A percentile compares a stretch with the other conserved stretches of the same genome.
These are phyloP conservation scores for Magnolia sinica DNA, from an alignment of 164 flowering plant species.

Conservation along the genomic window DNA sequence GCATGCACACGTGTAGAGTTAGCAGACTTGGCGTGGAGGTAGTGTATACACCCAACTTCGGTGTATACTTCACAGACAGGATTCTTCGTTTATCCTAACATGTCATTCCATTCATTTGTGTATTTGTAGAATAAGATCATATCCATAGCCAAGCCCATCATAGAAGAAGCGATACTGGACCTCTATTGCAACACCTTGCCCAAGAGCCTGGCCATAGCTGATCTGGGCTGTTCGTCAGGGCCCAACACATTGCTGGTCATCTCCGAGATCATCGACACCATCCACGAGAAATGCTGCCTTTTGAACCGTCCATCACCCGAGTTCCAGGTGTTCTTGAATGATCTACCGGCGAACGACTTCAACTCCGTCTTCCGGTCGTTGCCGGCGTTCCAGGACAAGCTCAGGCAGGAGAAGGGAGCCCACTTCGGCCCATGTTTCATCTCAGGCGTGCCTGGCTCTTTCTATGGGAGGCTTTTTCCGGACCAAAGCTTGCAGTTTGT, in stretches of 20 bases:
- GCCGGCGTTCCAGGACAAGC: constrained; percentile 24
- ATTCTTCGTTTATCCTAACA: too few relatives aligned
- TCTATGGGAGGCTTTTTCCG: constrained; percentile 59
- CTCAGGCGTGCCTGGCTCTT: constrained; percentile 50
- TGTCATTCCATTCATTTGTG: background rate
- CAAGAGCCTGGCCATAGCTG: constrained; percentile 11
- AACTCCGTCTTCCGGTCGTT: constrained; percentile 41
- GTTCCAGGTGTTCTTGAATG: constrained; percentile 44
- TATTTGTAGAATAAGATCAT: background rate
- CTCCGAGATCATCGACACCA: background rate
- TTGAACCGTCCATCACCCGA: constrained; percentile 25
- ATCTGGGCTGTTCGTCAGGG: background rate
- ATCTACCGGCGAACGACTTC: constrained; percentile 59
- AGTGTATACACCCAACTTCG: too few relatives aligned
- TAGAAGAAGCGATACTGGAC: constrained; percentile 34
- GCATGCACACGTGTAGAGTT: too few relatives aligned
- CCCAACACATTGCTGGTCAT: background rate
- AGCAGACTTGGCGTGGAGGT: too few relatives aligned
- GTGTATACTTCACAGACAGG: too few relatives aligned
- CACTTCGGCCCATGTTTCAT: constrained; percentile 37
- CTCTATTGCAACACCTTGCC: constrained; percentile 20
- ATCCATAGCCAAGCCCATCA: constrained; percentile 19
- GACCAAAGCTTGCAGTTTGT: constrained; percentile 42
- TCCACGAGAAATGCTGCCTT: background rate
- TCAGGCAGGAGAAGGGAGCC: constrained; percentile 17